These are phyloP conservation scores for Coemansia sp. DNA, from an alignment of 192 early-diverging fungal species.

Conservation along the genomic window DNA sequence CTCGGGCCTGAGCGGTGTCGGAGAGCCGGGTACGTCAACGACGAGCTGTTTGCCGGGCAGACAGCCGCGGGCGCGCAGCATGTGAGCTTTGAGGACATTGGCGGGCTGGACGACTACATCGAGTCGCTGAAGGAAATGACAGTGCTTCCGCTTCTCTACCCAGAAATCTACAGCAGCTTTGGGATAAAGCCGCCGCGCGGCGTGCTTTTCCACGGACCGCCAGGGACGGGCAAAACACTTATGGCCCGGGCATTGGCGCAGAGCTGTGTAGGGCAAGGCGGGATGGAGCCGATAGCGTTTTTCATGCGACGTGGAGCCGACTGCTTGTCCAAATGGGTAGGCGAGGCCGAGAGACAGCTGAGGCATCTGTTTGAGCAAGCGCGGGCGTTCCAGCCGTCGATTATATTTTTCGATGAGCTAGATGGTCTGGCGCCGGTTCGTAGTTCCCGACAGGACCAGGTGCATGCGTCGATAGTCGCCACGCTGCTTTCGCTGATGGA, in stretches of 20 bases:
- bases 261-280: constrained; percentile 67
- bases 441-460: constrained; percentile 65
- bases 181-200: constrained; percentile 96
- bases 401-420: constrained; percentile 99
- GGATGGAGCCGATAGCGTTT: constrained; percentile 55
- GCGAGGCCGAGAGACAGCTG: constrained; percentile 95
- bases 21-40: constrained; percentile 10
- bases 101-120: constrained; percentile 57
- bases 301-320: constrained; percentile 97
- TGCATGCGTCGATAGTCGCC: constrained; percentile 88
- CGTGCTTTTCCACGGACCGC: constrained; percentile 92
- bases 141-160: constrained; percentile 95
- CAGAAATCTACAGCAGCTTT: constrained; percentile 80
- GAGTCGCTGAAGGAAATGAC: constrained; percentile 88
- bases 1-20: constrained; percentile 24
- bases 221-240: constrained; percentile 95
- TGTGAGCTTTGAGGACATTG: constrained; percentile 44
- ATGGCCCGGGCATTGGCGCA: constrained; percentile 95
- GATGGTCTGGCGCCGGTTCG: constrained; percentile 89
- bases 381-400: constrained; percentile 84
- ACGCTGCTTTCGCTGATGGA: constrained; percentile 92
- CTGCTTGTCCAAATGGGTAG: constrained; percentile 98
- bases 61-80: background rate
- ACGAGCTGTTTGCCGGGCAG: constrained; percentile 1
- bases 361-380: constrained; percentile 90